phyloP scores from a whole-genome alignment of 1,284 basidiomycete species.

The Schizophyllum commune region DNA sequence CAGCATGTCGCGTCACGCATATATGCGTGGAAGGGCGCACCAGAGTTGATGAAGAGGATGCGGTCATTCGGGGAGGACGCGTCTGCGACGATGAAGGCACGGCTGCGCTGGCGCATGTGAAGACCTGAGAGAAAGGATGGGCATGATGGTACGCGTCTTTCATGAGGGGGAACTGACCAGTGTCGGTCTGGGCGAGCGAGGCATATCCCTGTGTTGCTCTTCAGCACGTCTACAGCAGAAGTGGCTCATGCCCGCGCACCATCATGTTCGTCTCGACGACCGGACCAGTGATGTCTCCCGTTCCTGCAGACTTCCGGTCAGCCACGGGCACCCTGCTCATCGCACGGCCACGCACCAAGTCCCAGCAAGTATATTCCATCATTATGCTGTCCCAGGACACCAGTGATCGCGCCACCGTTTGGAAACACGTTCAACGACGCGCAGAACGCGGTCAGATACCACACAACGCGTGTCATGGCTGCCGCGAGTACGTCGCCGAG shows the following conservation, averaged over 20 bases:
- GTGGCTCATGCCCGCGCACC: background rate
- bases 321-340: background rate
- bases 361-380: conserved; percentile 38
- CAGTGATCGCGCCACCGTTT: conserved; percentile 9
- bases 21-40: conserved; percentile 16
- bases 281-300: conserved; percentile 10
- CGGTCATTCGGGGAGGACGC: conserved; percentile 45
- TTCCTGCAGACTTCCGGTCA: background rate
- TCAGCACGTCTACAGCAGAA: background rate
- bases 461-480: conserved; percentile 27
- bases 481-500: conserved; percentile 24
- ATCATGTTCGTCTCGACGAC: conserved; percentile 13
- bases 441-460: conserved; percentile 34
- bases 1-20: background rate
- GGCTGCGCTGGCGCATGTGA: conserved; percentile 72
- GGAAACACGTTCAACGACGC: conserved; percentile 25
- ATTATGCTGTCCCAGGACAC: background rate
- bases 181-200: conserved; percentile 58
- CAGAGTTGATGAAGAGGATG: conserved; percentile 68
- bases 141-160: background rate
- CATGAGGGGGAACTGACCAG: conserved; percentile 13
- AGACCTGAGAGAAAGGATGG: conserved; percentile 33
- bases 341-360: conserved; percentile 49
- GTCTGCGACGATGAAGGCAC: conserved; percentile 73
- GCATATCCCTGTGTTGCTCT: conserved; percentile 57